Percentiles rank a stretch among this genome's conserved stretches.
Evolutionary conservation across 352 stramenopile species (phyloP).

Genomic region (Chrysophaeum taylorii): DNA sequence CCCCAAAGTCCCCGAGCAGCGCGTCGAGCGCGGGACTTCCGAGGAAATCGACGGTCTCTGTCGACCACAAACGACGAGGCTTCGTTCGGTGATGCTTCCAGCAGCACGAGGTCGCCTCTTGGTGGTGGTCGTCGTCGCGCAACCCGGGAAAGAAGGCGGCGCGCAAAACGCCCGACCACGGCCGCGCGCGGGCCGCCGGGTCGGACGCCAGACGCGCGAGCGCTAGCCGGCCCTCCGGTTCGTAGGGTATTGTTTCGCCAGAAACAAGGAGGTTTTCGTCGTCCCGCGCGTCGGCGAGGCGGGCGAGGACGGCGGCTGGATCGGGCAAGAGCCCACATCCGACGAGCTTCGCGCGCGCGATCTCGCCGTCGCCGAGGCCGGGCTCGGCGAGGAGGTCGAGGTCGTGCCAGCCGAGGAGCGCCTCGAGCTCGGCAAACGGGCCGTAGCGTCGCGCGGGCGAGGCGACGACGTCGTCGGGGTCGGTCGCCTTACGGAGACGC

Average conservation of each 20-base stretch:
- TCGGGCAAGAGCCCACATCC: neutral
- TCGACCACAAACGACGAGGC: no score
- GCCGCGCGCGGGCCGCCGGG: neutral
- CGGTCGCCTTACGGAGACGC: neutral
- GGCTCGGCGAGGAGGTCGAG: neutral
- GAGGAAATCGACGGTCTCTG: neutral
- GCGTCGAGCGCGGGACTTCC: neutral
- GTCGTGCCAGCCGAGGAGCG: neutral
- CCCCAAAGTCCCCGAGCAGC: neutral
- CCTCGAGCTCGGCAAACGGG: conserved; percentile 1
- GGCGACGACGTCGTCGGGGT: neutral
- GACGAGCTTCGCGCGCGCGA: neutral
- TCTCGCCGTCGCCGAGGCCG: neutral
- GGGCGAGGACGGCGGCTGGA: neutral
- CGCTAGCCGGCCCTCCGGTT: neutral
- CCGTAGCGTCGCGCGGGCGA: neutral
- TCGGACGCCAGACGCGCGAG: neutral
- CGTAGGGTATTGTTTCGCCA: neutral
- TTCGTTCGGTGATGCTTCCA: no score
- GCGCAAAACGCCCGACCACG: neutral
- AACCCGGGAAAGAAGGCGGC: neutral
- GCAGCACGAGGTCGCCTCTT: no score
- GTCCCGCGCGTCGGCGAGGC: neutral
- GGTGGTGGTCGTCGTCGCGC: no score
- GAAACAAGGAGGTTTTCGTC: neutral